Evolutionary conservation across 169 alveolate species (phyloP).

Genomic region (Plasmodium gallinaceum): DNA sequence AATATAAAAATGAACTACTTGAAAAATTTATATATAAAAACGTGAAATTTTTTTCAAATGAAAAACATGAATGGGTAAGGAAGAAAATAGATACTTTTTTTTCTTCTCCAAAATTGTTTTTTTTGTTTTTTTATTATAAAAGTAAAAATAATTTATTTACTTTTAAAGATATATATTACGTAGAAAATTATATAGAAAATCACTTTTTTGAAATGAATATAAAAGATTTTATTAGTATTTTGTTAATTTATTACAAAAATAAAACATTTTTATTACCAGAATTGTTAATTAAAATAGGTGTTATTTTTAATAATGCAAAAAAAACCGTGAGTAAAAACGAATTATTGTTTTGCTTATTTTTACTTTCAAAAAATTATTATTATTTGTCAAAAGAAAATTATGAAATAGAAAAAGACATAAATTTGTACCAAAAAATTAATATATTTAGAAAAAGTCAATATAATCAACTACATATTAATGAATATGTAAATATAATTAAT

Average conservation of each 20-base stretch:
- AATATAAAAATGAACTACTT: constrained; percentile 44
- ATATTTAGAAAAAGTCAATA: constrained; percentile 43
- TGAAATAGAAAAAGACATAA: background rate
- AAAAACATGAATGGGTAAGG: background rate
- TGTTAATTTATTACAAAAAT: constrained; percentile 55
- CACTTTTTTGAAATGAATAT: constrained; percentile 50
- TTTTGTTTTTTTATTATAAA: constrained; percentile 68
- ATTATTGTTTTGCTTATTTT: constrained; percentile 29
- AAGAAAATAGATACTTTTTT: background rate
- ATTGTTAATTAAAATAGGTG: constrained; percentile 46
- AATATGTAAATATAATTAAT: constrained; percentile 29
- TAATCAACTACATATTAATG: constrained; percentile 40
- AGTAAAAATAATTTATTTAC: constrained; percentile 60
- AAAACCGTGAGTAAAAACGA: constrained; percentile 23
- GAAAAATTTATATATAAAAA: constrained; percentile 45
- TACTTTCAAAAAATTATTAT: constrained; percentile 69
- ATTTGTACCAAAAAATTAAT: constrained; percentile 29
- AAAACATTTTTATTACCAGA: constrained; percentile 38
- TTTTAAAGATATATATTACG: constrained; percentile 55
- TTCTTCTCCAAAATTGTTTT: constrained; percentile 60
- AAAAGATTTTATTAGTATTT: constrained; percentile 41
- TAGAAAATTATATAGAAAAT: constrained; percentile 53
- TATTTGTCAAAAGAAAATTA: constrained; percentile 1
- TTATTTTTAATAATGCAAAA: constrained; percentile 57
- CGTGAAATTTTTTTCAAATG: constrained; percentile 19